Conservation (phyloP, 331 rosid species). For the Erythrophleum ivorense region DNA sequence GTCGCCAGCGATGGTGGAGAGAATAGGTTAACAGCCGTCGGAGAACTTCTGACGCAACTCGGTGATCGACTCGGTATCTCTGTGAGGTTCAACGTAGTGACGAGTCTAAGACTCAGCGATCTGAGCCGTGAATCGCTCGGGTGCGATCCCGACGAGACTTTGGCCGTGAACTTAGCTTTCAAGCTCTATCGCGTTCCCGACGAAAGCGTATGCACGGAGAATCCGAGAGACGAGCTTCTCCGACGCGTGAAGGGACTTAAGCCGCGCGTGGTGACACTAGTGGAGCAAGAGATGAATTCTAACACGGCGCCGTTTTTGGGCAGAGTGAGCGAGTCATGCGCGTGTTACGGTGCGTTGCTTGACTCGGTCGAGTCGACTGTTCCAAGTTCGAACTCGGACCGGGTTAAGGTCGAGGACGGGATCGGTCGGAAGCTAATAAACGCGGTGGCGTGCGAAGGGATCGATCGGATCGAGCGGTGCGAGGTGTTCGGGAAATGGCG, state of each 20-base stretch:
- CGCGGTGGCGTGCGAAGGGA: too few relatives aligned
- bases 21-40: constrained; percentile 47
- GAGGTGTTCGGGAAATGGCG: too few relatives aligned
- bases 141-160: constrained; percentile 58
- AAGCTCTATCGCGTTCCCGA: constrained; percentile 68
- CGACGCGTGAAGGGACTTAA: constrained; percentile 69
- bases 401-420: too few relatives aligned
- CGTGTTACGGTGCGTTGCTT: too few relatives aligned
- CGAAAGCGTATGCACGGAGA: constrained; percentile 88
- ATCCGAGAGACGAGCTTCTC: constrained; percentile 77
- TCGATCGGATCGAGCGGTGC: too few relatives aligned
- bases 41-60: constrained; percentile 41
- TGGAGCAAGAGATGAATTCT: constrained; percentile 80
- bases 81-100: constrained; percentile 40
- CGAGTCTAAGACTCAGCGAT: constrained; percentile 53
- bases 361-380: too few relatives aligned
- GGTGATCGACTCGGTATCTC: constrained; percentile 49
- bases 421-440: too few relatives aligned
- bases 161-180: constrained; percentile 78
- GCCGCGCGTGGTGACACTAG: constrained; percentile 64
- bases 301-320: constrained; percentile 81
- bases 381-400: too few relatives aligned
- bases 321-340: too few relatives aligned
- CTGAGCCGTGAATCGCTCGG: constrained; percentile 72
- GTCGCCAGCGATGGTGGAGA: too few relatives aligned